A percentile compares a stretch with the other conserved stretches of the same genome.
Conservation (phyloP, 2,329 filamentous ascomycete genomes). For the Alternaria triticina region DNA sequence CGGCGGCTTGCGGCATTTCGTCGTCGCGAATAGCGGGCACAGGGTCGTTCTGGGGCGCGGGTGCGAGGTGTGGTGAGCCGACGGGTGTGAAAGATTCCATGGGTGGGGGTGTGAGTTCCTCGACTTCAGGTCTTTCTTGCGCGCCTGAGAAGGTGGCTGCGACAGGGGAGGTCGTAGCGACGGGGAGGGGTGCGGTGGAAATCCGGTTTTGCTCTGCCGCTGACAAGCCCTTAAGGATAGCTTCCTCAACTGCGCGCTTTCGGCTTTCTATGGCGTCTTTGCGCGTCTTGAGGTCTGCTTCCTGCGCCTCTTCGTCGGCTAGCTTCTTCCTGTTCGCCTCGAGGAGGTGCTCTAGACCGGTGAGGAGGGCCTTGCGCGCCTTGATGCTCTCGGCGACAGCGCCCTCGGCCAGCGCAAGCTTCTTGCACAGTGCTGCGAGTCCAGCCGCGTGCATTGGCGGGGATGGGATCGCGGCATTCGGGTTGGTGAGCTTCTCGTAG, state of each 20-base stretch:
- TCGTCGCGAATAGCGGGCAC: slow-evolving; percentile 37
- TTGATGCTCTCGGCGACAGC: slow-evolving; percentile 90
- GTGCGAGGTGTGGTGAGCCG: slow-evolving; percentile 51
- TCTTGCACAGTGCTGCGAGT: slow-evolving; percentile 87
- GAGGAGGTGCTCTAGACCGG: slow-evolving; percentile 81
- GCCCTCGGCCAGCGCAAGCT: slow-evolving; percentile 83
- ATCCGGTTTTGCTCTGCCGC: slow-evolving; percentile 61
- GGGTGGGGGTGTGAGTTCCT: slow-evolving; percentile 83
- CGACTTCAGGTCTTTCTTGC: slow-evolving; percentile 79
- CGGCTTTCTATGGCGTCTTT: slow-evolving; percentile 77
- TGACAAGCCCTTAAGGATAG: slow-evolving; percentile 83
- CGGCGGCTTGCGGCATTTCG: slow-evolving; percentile 31
- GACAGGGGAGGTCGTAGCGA: slow-evolving; percentile 22
- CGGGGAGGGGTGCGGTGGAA: slow-evolving; percentile 48
- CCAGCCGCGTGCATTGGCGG: slow-evolving; percentile 91
- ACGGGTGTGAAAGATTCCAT: slow-evolving; percentile 63
- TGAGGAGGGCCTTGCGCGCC: slow-evolving; percentile 77
- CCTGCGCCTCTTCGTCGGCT: slow-evolving; percentile 70
- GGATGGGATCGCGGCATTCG: slow-evolving; percentile 71
- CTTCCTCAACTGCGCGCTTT: slow-evolving; percentile 87
- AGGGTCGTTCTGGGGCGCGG: slow-evolving; percentile 13
- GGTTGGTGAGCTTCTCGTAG: slow-evolving; percentile 81
- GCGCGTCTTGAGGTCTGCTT: slow-evolving; percentile 68
- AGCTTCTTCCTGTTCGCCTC: slow-evolving; percentile 74
- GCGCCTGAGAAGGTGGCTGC: slow-evolving; percentile 19